A percentile compares a stretch with the other conserved stretches of the same genome.
phyloP scores from a whole-genome alignment of 306 rosid species.

The Urtica urens region DNA sequence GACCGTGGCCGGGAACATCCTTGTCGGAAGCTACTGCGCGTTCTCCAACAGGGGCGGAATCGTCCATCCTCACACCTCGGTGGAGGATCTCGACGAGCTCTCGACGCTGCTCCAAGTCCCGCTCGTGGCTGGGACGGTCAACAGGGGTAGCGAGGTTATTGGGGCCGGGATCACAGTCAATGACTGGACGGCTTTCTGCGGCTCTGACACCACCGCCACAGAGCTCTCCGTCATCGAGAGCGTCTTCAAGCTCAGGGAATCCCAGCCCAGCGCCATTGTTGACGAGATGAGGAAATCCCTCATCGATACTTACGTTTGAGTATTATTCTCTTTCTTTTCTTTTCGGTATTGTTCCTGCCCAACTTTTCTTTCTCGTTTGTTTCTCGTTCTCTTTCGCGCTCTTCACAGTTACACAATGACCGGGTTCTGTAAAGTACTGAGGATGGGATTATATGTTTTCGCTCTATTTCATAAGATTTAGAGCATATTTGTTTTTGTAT shows the following conservation, averaged over 20 bases:
- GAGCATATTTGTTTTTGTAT: too few species aligned
- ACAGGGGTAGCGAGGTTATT: slow-evolving; percentile 84
- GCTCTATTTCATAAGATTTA: too few species aligned
- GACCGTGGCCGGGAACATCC: slow-evolving; percentile 81
- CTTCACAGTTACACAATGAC: too few species aligned
- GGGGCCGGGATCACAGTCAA: slow-evolving; percentile 78
- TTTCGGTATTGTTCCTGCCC: too few species aligned
- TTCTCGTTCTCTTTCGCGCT: too few species aligned
- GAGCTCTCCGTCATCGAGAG: slow-evolving; percentile 85
- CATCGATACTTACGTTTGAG: slow-evolving; percentile 65
- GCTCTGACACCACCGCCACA: slow-evolving; percentile 86
- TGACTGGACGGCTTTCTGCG: slow-evolving; percentile 96
- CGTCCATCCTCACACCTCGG: slow-evolving; percentile 93
- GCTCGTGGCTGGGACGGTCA: slow-evolving; percentile 78
- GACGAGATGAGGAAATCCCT: slow-evolving; percentile 87
- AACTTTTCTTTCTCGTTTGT: too few species aligned
- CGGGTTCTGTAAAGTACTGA: too few species aligned
- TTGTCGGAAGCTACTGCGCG: slow-evolving; percentile 84
- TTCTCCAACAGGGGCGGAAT: slow-evolving; percentile 86
- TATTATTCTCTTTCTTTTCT: too few species aligned
- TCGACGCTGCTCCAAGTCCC: slow-evolving; percentile 96
- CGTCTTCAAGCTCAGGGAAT: slow-evolving; percentile 82
- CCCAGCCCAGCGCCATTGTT: slow-evolving; percentile 71
- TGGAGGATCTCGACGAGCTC: slow-evolving; percentile 86
- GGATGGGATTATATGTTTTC: too few species aligned